Base-by-base conservation (phyloP, 202 grass and related monocot genomes). In the Musa balbisiana region DNA sequence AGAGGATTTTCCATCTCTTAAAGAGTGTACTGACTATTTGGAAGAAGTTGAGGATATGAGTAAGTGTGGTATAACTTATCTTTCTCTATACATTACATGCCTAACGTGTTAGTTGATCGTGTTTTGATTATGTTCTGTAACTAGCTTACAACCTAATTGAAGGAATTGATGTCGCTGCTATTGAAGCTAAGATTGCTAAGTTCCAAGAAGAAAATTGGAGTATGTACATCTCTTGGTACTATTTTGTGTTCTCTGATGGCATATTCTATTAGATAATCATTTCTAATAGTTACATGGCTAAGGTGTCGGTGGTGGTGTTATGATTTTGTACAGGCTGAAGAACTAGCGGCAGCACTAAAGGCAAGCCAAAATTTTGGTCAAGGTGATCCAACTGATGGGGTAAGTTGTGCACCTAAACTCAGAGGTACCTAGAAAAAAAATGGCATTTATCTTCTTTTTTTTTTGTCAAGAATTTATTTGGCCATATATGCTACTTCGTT, bases 1-100 rank as follows among this genome's bases (percentile, higher is more conserved):
- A 50, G 90, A 97, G 0, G 88, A 97, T 49, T 97, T 97, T 68
- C 79, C 88, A 64, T 81, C 90, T 3, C 86, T 93, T 43, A 97
- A 71, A 80, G 88, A 97, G 49, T 97, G 91, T 82, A 97, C 93
- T 76, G 90, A 97, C 76, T 93, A 91, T 67, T 88, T 97, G 59
- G 93, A 97, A 80, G 93, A 97, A 81, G 90, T 93, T n/a, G 90
- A 97, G 73, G 93, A 97, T 72, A 87, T 89, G 93, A 97, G 93
- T 97, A 73, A 83, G 87, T 80, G 74, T 59, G 16, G 74, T 74
- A 3, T 10, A 25, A 14, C 8, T 68, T 65, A 67, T 16, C 67
- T 15, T 82, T 29, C 51, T 64, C 11, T 72, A 78, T 25, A 9
- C 67, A 74, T 21, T 68, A 73, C 23, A 43, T 49, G 11, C 69